Percentiles rank a stretch among this genome's conserved stretches.
These are phyloP conservation scores for Colletotrichum orchidophilum DNA, from an alignment of 2,329 filamentous ascomycete species.

Conservation along the genomic window DNA sequence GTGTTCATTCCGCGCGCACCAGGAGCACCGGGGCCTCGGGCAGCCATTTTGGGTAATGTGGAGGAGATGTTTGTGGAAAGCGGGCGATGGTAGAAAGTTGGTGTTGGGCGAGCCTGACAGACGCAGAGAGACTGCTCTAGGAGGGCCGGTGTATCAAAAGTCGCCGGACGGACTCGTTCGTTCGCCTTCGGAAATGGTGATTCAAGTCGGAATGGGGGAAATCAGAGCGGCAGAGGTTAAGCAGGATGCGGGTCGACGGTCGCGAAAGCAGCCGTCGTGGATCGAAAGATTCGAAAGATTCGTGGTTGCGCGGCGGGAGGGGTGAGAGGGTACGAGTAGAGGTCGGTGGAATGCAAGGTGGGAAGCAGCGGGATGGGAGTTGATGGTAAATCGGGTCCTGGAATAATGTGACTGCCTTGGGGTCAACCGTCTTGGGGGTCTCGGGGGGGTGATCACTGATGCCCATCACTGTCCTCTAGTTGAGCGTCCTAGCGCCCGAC, in stretches of 20 bases:
- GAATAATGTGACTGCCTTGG: slow-evolving; percentile 35
- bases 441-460: not conserved
- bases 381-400: slow-evolving; percentile 29
- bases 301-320: slow-evolving; percentile 27
- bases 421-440: not conserved
- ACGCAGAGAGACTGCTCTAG: not conserved
- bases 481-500: not conserved
- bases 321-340: slow-evolving; percentile 5
- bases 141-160: slow-evolving; percentile 5
- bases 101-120: slow-evolving; percentile 1
- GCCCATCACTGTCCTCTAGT: not conserved
- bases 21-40: slow-evolving; percentile 67
- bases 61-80: slow-evolving; percentile 35
- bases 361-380: slow-evolving; percentile 2
- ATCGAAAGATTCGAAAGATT: not conserved
- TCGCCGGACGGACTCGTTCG: slow-evolving; percentile 9
- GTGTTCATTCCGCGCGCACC: slow-evolving; percentile 74
- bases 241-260: not conserved
- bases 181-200: not conserved
- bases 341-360: slow-evolving; percentile 11
- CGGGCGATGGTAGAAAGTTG: slow-evolving; percentile 21
- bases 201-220: not conserved
- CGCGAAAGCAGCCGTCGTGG: slow-evolving; percentile 12
- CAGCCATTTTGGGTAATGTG: slow-evolving; percentile 73
- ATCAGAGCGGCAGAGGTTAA: not conserved